Evolutionary conservation across 495 filamentous ascomycete species (phyloP), one percentile per base, ranked within the genome.

Genomic region (Hyaloscypha variabilis): DNA sequence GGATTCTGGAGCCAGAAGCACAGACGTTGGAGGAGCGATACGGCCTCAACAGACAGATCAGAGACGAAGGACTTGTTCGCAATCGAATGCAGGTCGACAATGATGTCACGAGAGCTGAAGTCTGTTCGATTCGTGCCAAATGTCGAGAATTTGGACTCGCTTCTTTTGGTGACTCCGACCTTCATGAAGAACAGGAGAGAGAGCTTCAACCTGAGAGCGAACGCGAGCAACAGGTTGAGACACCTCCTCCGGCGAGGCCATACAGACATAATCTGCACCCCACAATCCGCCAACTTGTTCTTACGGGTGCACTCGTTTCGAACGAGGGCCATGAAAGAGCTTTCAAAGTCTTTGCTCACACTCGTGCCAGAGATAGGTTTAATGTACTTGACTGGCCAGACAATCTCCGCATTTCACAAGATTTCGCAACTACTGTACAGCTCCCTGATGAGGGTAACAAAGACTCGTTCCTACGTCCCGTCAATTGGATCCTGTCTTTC

Each of bases 101-200:
- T 10, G 10, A 5, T 4, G 30, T 4, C 13, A 36, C 66, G 69
- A 57, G 10, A 10, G 5, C 4, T 5, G 5, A 34, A 34, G 5
- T 34, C 5, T 4, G 5, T 4, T 67, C 66, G 17, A 85, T 84
- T 21, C 28, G 61, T 1, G 61, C 69, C 2, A 76, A 78, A 19
- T 87, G 83, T 64, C 50, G 60, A 25, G 74, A 83, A 52, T 86
- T 87, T 62, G 75, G 71, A 0, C 69, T 76, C 6, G 30, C 72
- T 0, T 61, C 76, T 6, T 64, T 81, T 46, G 50, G 67, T 11
- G 71, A 74, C 1, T 76, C 79, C 0, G 71, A 74, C 0, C 75
- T 90, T 2, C 78, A 88, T 19, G 88, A 93, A 70, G 89, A 91
- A 67, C 88, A 91, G 59, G 90, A 92, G 71, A 79, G 89, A 0